These are phyloP conservation scores for Baorangia bicolor DNA, from an alignment of 768 basidiomycete species.

Conservation along the genomic window DNA sequence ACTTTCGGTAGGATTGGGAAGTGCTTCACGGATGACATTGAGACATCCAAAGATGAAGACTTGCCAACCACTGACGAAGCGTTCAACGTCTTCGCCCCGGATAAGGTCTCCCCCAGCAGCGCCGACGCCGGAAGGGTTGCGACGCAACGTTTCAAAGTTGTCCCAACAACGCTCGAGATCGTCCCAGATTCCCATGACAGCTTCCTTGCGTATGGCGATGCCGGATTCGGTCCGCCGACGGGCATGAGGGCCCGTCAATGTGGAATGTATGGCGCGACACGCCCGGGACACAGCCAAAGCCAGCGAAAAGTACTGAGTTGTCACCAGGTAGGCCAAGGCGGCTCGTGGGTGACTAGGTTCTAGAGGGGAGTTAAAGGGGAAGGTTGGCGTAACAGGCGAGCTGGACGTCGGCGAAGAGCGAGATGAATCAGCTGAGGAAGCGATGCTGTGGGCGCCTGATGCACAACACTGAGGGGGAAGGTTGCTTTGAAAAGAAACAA, in stretches of 20 bases:
- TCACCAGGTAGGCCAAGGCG: slow-evolving; percentile 49
- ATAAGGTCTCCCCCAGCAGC: slow-evolving; percentile 33
- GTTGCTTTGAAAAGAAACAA: slow-evolving; percentile 66
- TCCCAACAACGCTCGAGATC: slow-evolving; percentile 80
- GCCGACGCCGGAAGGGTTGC: slow-evolving; percentile 43
- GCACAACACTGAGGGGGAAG: slow-evolving; percentile 44
- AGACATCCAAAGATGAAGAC: slow-evolving; percentile 91
- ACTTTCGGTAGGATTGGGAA: slow-evolving; percentile 48
- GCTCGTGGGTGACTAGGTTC: slow-evolving; percentile 31
- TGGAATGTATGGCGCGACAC: slow-evolving; percentile 75
- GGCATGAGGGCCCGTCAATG: slow-evolving; percentile 78
- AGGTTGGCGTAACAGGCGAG: slow-evolving; percentile 21
- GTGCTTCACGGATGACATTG: slow-evolving; percentile 82
- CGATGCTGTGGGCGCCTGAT: slow-evolving; percentile 25
- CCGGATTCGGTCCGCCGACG: slow-evolving; percentile 53
- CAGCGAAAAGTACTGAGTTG: slow-evolving; percentile 60
- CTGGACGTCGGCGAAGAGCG: slow-evolving; percentile 33
- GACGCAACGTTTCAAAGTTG: slow-evolving; percentile 69
- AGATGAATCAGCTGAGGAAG: slow-evolving; percentile 36
- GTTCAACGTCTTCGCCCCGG: slow-evolving; percentile 52
- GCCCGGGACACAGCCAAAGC: slow-evolving; percentile 74
- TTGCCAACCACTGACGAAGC: slow-evolving; percentile 87
- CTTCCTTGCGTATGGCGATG: slow-evolving; percentile 55
- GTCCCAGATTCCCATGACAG: slow-evolving; percentile 81
- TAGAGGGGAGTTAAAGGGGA: slow-evolving; percentile 24